Evolutionary conservation across 306 rosid species (phyloP), one percentile per base, ranked within the genome.

Genomic region (Quercus berberidifolia): DNA sequence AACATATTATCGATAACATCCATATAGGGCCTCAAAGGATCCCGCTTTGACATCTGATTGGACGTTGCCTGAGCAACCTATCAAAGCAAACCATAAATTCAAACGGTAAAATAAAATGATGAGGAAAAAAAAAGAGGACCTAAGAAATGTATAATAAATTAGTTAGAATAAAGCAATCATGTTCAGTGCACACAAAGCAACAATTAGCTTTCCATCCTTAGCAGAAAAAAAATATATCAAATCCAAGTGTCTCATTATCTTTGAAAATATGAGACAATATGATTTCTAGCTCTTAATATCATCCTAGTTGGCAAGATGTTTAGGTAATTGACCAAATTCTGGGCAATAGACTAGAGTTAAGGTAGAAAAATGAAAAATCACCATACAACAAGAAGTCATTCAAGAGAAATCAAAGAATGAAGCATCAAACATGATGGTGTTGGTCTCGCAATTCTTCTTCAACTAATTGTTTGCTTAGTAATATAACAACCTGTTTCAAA

Each of bases 41-140:
- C 98, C 49, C 98, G 98, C 88, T 86, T 95, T 38, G 98, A 90
- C 88, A 95, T 93, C 84, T 91, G 99, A 73, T 84, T 95, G 67
- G 99, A 93, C 74, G 99, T 95, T 86, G 97, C 98, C 88, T 93
- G 98, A 75, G 99, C 97, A 64, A 91, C 92, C 99, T 95, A 78
- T 55, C 80, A 14, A 79, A 70, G 85, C 77, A 82, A 80, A 75
- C 28, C 49, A 71, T 60, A 54, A 55, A 52, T 52, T n/a, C n/a
- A 67, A 38, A 77, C 1, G 1, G 17, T 49, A 49, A 49, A 31
- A 43, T 18, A 15, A 25, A 71, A 5, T 21, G 20, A 46, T 23
- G 31, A 8, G 28, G 20, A 71, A 21, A 43, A 43, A 20, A 41
- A 41, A 41, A 0, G 11, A 9, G 38, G 11, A 23, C 31, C 41